These are phyloP conservation scores for Coprinellus micaceus DNA, from an alignment of 768 basidiomycete genomes.

Conservation along the genomic window DNA sequence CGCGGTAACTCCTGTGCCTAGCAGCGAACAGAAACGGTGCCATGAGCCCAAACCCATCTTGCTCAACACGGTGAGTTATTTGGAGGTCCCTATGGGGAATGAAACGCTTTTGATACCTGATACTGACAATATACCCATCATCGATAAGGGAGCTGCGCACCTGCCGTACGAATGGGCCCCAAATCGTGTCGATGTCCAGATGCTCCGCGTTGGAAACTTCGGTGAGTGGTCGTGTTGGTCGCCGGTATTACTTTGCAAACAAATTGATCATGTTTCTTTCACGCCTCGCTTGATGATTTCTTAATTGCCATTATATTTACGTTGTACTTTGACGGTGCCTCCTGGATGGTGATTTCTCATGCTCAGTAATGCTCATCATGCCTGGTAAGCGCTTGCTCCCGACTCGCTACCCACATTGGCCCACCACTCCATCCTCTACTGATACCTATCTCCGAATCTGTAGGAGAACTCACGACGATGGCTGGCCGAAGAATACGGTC, in stretches of 20 bases:
- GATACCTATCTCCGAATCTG: not conserved
- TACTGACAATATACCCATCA: conserved; percentile 10
- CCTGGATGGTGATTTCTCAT: not conserved
- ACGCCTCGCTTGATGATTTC: not conserved
- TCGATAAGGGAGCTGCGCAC: conserved; percentile 55
- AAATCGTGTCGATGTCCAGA: conserved; percentile 69
- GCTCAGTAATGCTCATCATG: conserved; percentile 62
- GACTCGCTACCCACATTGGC: not conserved
- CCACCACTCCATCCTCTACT: not conserved
- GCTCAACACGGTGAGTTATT: conserved; percentile 57
- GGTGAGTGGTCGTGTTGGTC: conserved; percentile 32
- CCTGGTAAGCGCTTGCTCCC: conserved; percentile 42
- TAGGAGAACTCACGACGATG: conserved; percentile 79
- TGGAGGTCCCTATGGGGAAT: conserved; percentile 1
- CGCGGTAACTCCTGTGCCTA: conserved; percentile 62
- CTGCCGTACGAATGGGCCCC: conserved; percentile 74
- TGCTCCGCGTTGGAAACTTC: conserved; percentile 72
- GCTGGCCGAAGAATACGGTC: conserved; percentile 71
- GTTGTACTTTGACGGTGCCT: not conserved
- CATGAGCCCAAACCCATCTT: conserved; percentile 78
- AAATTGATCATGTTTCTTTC: not conserved
- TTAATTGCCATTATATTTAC: no score
- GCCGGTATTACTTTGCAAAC: not conserved
- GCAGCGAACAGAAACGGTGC: conserved; percentile 60
- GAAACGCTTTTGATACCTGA: conserved; percentile 13